Evolutionary conservation across 2,329 filamentous ascomycete genomes (phyloP).

Genomic region (Talaromyces marneffei): DNA sequence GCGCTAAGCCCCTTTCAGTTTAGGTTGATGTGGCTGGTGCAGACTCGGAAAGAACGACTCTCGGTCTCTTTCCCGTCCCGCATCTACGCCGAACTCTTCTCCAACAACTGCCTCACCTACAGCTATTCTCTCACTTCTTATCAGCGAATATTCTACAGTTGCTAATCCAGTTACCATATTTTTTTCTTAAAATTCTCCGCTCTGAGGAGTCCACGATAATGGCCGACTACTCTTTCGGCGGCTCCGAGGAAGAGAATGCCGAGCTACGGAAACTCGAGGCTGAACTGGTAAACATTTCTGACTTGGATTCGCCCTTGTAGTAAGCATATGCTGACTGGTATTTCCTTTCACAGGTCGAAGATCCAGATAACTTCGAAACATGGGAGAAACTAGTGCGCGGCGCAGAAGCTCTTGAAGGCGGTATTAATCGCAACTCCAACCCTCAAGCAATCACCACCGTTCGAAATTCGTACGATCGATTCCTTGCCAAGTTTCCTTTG

Average conservation of each 20-base stretch:
- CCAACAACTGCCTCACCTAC: neutral
- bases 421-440: conserved; percentile 92
- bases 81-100: neutral
- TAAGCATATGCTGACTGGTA: neutral
- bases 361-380: conserved; percentile 84
- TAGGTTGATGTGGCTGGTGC: neutral
- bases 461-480: conserved; percentile 82
- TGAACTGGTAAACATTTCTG: conserved; percentile 61
- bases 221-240: conserved; percentile 68
- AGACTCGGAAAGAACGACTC: neutral
- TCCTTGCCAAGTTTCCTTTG: conserved; percentile 89
- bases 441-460: conserved; percentile 84
- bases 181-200: neutral
- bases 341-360: conserved; percentile 45
- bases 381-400: conserved; percentile 90
- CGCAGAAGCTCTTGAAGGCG: conserved; percentile 80
- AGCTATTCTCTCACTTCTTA: neutral
- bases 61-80: conserved; percentile 1
- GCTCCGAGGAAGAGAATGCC: conserved; percentile 72
- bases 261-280: conserved; percentile 73
- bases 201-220: conserved; percentile 39
- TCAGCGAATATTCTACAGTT: neutral
- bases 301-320: too few species aligned
- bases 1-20: neutral
- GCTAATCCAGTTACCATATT: too few species aligned